phyloP scores from a whole-genome alignment of 2,329 filamentous ascomycete genomes.

The Aureobasidium sp. region DNA sequence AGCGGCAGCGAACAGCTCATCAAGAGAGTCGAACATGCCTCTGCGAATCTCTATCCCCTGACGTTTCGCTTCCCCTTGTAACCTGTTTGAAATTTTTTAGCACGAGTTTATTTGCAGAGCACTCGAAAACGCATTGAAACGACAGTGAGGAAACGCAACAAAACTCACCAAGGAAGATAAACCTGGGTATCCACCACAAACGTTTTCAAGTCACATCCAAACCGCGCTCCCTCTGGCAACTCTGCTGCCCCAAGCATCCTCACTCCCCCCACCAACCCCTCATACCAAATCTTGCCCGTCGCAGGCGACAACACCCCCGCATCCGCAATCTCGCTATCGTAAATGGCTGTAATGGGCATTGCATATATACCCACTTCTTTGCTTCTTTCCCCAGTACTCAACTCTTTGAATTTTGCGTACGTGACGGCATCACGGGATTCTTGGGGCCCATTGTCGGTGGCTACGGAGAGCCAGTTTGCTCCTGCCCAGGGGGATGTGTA shows the following conservation, averaged over 20 bases:
- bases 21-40: conserved; percentile 56
- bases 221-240: conserved; percentile 3
- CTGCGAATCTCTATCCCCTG: conserved; percentile 3
- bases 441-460: conserved; percentile 33
- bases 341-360: conserved; percentile 7
- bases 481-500: conserved; percentile 83
- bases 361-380: not conserved
- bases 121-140: not conserved
- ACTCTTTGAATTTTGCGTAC: not conserved
- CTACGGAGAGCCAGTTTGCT: conserved; percentile 66
- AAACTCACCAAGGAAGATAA: conserved; percentile 13
- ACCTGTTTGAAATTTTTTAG: not conserved
- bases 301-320: not conserved
- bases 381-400: not conserved
- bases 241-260: not conserved
- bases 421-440: conserved; percentile 1
- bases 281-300: conserved; percentile 11
- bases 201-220: conserved; percentile 1
- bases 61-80: conserved; percentile 2
- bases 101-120: not conserved
- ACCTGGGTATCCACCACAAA: conserved; percentile 14
- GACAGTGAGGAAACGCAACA: not conserved
- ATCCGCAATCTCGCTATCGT: not conserved
- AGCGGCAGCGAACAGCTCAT: conserved; percentile 45
- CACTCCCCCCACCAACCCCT: not conserved